Base-by-base conservation (phyloP, 208 protist species). In the Acanthamoeba healyi region DNA sequence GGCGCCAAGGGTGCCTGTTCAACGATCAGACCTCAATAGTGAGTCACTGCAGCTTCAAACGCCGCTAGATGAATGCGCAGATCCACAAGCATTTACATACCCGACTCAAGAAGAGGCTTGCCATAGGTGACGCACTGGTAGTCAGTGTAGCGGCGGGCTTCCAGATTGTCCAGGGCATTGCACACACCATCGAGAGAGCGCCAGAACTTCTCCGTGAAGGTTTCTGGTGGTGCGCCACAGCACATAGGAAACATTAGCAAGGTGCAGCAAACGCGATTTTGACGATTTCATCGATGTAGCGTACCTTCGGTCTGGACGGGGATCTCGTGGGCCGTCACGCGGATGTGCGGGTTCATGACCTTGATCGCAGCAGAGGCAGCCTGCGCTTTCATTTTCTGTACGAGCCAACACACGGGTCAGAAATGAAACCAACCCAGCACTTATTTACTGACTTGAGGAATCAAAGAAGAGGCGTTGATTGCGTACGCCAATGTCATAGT, bases 161-260 rank as follows among this genome's bases (percentile, higher is more conserved):
- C 94, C 15, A 99, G 96, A 96, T 99, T 99, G 97, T 99, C 99
- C 10, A 99, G 97, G 17, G 99, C 99, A 95, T 99, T 99, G 81
- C 98, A 97, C 6, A 99, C 98, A 61, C 98, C 96, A 58, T 98
- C 95, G 79, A 99, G 98, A 0, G 29, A 51, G 0, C 95, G 93
- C 97, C 98, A 99, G 95, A 99, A 99, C 0, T 95, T 88, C 94
- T 99, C 99, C 94, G 98, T 98, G 95, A 99, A 99, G 24, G 96
- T 44, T 14, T 61, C 95, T 58, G 51, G 19, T 19, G 17, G 12
- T 49, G 17, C 17, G 17, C 46, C 46, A 51, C 46, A 51, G 17
- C 14, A 51, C 5, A 51, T 10, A 49, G 12, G 17, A 15, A 19
- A 6, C 46, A 51, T 51, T 10, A 51, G 17, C 46, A 15, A 49